Percentiles rank a stretch among this genome's conserved stretches.
These are phyloP conservation scores for Sporothrix protearum DNA, from an alignment of 2,329 filamentous ascomycete species.

Conservation along the genomic window DNA sequence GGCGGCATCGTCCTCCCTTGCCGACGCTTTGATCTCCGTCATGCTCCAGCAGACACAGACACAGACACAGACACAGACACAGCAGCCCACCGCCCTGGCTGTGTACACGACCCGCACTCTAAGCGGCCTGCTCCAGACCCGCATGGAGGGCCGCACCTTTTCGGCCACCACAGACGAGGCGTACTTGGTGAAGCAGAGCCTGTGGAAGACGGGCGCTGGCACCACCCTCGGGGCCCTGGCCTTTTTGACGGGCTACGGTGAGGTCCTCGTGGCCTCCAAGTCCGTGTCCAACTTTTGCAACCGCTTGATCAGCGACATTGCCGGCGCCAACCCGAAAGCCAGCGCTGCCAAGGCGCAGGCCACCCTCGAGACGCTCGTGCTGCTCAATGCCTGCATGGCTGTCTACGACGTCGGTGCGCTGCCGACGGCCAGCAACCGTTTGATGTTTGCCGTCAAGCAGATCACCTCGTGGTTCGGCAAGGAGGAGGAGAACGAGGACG, in stretches of 20 bases:
- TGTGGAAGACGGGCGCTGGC: conserved; percentile 45
- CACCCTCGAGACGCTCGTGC: conserved; percentile 48
- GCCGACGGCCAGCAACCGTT: conserved; percentile 61
- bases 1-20: not conserved
- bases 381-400: conserved; percentile 52
- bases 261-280: conserved; percentile 48
- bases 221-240: conserved; percentile 50
- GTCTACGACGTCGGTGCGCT: conserved; percentile 52
- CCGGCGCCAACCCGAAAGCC: conserved; percentile 42
- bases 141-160: conserved; percentile 48
- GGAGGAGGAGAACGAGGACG: conserved; percentile 49
- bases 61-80: no score
- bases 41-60: conserved; percentile 44
- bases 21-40: conserved; percentile 41
- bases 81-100: conserved; percentile 41
- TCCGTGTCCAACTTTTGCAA: conserved; percentile 54
- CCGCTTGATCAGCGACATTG: conserved; percentile 58
- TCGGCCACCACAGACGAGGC: conserved; percentile 44
- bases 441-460: conserved; percentile 80
- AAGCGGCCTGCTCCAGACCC: conserved; percentile 46
- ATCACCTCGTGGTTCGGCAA: conserved; percentile 63
- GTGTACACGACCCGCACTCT: conserved; percentile 54
- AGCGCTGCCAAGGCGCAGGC: conserved; percentile 37
- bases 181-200: conserved; percentile 39
- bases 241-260: conserved; percentile 51